Evolutionary conservation across 805 yeast genomes (phyloP).

Genomic region (Cyberlindnera americana): DNA sequence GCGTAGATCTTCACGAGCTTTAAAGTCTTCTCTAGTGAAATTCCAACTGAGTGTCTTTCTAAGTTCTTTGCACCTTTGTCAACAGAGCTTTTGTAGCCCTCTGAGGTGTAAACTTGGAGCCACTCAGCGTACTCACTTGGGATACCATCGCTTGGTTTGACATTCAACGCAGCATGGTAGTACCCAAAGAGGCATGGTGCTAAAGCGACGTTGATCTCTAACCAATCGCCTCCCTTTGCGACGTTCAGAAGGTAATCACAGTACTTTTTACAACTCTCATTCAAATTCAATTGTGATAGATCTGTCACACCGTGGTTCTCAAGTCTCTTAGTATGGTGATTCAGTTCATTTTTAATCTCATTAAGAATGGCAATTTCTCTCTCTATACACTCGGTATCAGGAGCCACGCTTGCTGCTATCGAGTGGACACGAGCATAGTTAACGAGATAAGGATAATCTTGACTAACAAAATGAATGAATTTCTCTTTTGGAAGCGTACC

Average conservation of each 20-base stretch:
- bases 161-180: constrained; percentile 42
- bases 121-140: constrained; percentile 39
- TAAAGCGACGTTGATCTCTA: constrained; percentile 62
- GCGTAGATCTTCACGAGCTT: constrained; percentile 55
- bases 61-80: constrained; percentile 46
- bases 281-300: constrained; percentile 44
- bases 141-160: constrained; percentile 32
- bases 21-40: constrained; percentile 43
- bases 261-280: constrained; percentile 57
- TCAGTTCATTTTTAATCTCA: constrained; percentile 52
- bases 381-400: constrained; percentile 46
- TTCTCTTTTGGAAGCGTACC: constrained; percentile 45
- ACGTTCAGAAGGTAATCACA: constrained; percentile 55
- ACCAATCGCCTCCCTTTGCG: constrained; percentile 53
- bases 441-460: constrained; percentile 68
- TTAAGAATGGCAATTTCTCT: constrained; percentile 48
- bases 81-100: constrained; percentile 54
- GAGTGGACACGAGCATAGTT: constrained; percentile 67
- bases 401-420: constrained; percentile 60
- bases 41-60: constrained; percentile 38
- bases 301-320: constrained; percentile 36
- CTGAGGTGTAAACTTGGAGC: constrained; percentile 59
- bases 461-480: constrained; percentile 48
- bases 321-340: constrained; percentile 51
- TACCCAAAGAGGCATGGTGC: constrained; percentile 76